Evolutionary conservation across 306 rosid species (phyloP), one percentile per base, ranked within the genome.

Genomic region (Erythrophleum fordii): DNA sequence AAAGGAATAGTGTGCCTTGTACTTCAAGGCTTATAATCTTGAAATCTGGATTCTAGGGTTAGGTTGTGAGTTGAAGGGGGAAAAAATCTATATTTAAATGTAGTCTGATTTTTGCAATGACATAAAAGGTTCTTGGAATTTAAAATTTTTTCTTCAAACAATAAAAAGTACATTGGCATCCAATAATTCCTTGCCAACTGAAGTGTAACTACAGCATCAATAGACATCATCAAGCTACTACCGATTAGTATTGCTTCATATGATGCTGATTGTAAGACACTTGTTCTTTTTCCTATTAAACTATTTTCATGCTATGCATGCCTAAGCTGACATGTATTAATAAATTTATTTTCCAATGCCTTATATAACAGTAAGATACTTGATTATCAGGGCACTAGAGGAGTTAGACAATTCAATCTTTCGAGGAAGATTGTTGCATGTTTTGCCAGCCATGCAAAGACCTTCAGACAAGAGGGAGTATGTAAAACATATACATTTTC

Each of bases 391-490:
- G 90, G 97, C 99, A 9, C 77, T 87, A 25, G 85, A 91, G 82
- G 92, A 88, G 86, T 85, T 91, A 23, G 98, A 93, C 78, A 82
- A 83, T 86, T 86, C 97, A 78, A 88, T 83, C 73, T 95, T 95
- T 80, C 99, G 91, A 87, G 99, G 99, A 81, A 86, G 99, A 83
- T 81, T 93, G 70, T 82, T 95, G 93, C 99, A 93, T 83, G 88
- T 95, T 81, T 86, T 95, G 97, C 97, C 88, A 53, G 93, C 99
- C 58, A 82, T 87, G 67, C 87, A 82, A 60, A 91, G 82, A 44
- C 79, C 87, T 77, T 73, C 92, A 9, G 88, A 83, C 60, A 91
- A 85, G 78, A 85, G 77, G 28, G 96, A 85, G 97, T 95, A 87
- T 81, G 97, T 75, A 60, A 42, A 64, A 28, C 51, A 67, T 48